phyloP scores from a whole-genome alignment of 257 asterid species.

The Jacaranda copaia region DNA sequence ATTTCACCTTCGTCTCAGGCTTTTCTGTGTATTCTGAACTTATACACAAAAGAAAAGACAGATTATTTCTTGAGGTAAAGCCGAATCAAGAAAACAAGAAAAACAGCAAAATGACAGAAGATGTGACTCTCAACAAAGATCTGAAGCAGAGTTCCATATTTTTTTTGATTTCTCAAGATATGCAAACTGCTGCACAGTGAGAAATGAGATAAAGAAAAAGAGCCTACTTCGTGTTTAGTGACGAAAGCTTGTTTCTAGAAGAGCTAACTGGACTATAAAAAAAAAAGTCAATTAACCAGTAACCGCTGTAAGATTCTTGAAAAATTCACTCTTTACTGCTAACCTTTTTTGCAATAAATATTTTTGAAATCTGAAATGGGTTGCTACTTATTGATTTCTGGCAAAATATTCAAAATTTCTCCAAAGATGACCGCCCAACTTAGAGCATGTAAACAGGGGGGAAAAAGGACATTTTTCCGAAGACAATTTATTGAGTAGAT shows the following conservation, averaged over 20 bases:
- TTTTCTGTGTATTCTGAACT: too few relatives aligned
- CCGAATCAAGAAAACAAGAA: constrained; percentile 58
- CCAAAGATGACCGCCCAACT: constrained; percentile 30
- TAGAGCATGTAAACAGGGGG: not conserved
- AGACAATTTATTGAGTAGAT: not conserved
- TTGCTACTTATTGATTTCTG: not conserved
- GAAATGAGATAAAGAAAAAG: constrained; percentile 29
- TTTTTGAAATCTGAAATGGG: constrained; percentile 4
- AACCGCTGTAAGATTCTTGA: constrained; percentile 34
- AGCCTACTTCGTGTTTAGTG: constrained; percentile 30
- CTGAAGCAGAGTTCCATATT: constrained; percentile 51
- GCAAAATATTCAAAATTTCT: not conserved
- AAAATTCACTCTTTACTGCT: constrained; percentile 22
- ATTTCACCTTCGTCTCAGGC: too few relatives aligned
- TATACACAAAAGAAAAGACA: not conserved
- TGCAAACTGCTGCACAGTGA: constrained; percentile 34
- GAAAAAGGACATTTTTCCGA: constrained; percentile 20
- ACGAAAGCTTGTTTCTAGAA: constrained; percentile 33
- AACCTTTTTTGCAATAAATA: not conserved
- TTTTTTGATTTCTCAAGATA: constrained; percentile 52
- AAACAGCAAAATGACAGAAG: constrained; percentile 44
- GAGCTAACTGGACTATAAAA: constrained; percentile 37
- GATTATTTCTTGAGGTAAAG: constrained; percentile 66
- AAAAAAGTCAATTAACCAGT: constrained; percentile 28
- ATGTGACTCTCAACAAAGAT: constrained; percentile 39